Base-by-base conservation (phyloP, 2,329 filamentous ascomycete species). In the Fusarium mexicanum region DNA sequence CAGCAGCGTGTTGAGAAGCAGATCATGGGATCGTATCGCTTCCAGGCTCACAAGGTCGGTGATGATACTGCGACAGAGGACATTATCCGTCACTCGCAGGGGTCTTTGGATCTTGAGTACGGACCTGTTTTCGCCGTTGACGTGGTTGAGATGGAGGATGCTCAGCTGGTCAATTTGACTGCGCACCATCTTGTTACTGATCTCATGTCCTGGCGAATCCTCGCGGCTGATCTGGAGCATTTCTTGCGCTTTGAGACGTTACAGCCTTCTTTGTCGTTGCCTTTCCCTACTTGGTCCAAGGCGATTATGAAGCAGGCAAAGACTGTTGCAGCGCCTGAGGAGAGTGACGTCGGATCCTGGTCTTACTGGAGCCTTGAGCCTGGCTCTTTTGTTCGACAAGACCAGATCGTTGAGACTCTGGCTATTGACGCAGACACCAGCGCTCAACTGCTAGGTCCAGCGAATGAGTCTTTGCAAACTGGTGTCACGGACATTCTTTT, bases 131-230 rank as follows among this genome's bases (percentile, higher is more conserved):
- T 60, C 7, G 57, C 57, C 2, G 57, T 51, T 16, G 57, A 60
- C 1, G 20, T 38, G 0, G 29, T 60, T 2, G 41, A 60, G 24
- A 38, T 51, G 24, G 18, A n/a, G 7, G 33, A 31, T 22, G 7
- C 7, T 1, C 33, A 50, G 16, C 9, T 60, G 8, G 3, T 38
- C 24, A 50, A 50, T 26, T 17, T 51, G 16, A 31, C 57, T 5
- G 57, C 57, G 1, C 57, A 60, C 1, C 57, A 60, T 60, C 57
- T 60, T 12, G 22, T 51, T 0, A 38, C 51, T 13, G 57, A 60
- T 31, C 57, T 60, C 20, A 60, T 60, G 57, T 60, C 43, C 13
- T 60, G 57, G 57, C 38, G 57, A 51, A 60, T 60, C 2, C 11
- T 60, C 2, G 57, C 57, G 7, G 44, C 41, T n/a, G 57, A 60